A percentile compares a stretch with the other conserved stretches of the same genome.
These are phyloP conservation scores for Ogataea dorogensis DNA, from an alignment of 805 yeast genomes.

Conservation along the genomic window DNA sequence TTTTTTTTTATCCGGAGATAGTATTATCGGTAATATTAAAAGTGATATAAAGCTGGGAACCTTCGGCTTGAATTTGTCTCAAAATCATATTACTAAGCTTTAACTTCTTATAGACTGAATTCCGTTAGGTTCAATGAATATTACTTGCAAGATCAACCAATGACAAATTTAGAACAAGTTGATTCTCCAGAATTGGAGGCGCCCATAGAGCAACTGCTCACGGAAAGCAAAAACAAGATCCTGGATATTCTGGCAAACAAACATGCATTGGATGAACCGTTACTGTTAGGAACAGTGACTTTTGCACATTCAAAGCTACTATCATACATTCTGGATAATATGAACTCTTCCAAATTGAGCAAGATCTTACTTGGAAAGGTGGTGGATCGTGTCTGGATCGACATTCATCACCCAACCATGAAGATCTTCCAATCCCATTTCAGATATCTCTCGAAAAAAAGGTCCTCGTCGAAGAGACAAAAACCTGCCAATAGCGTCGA, in stretches of 20 bases:
- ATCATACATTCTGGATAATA: slow-evolving; percentile 40
- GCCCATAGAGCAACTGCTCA: slow-evolving; percentile 23
- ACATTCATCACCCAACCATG: slow-evolving; percentile 62
- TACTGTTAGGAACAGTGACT: slow-evolving; percentile 48
- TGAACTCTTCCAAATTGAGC: slow-evolving; percentile 17
- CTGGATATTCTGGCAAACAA: slow-evolving; percentile 29
- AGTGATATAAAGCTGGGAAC: slow-evolving; percentile 1
- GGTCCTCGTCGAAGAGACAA: slow-evolving; percentile 17
- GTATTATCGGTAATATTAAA: slow-evolving; percentile 3
- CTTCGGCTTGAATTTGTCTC: not conserved
- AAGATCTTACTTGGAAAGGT: slow-evolving; percentile 28
- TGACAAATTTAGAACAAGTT: slow-evolving; percentile 8
- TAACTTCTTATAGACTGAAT: too few species aligned
- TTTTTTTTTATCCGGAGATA: slow-evolving; percentile 6
- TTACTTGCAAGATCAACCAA: not conserved
- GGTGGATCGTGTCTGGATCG: slow-evolving; percentile 57
- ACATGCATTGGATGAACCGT: slow-evolving; percentile 39
- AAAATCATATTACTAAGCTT: too few species aligned
- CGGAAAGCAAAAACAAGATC: slow-evolving; percentile 31
- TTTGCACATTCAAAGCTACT: slow-evolving; percentile 48
- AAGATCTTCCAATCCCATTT: slow-evolving; percentile 50
- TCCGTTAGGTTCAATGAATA: slow-evolving; percentile 5
- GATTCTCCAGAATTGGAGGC: slow-evolving; percentile 5
- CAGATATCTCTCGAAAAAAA: slow-evolving; percentile 21
- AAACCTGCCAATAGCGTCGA: slow-evolving; percentile 40